These are phyloP conservation scores for Tolypocladium cylindrosporum DNA, from an alignment of 2,329 filamentous ascomycete species.

Conservation along the genomic window DNA sequence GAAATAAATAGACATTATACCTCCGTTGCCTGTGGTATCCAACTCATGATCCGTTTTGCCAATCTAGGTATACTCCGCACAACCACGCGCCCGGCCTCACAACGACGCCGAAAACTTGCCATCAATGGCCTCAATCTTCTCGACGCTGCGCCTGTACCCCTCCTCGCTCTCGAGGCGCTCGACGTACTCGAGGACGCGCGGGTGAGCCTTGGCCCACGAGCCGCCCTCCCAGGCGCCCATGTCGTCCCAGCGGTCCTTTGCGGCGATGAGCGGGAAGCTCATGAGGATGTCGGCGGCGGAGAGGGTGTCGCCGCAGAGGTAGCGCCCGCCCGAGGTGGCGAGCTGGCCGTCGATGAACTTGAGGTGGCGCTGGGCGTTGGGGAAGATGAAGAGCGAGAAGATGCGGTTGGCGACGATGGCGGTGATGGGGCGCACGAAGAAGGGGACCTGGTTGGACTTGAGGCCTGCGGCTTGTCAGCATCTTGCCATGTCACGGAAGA, in stretches of 20 bases:
- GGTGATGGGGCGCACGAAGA: constrained; percentile 43
- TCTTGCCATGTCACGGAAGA: too few species aligned
- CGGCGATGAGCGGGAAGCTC: constrained; percentile 40
- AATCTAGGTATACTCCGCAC: neutral
- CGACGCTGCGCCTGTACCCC: constrained; percentile 36
- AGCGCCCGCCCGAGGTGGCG: constrained; percentile 31
- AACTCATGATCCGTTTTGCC: neutral
- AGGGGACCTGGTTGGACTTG: constrained; percentile 36
- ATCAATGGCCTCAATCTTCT: constrained; percentile 40
- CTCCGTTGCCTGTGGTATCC: neutral
- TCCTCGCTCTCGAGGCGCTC: constrained; percentile 31
- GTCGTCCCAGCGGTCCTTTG: constrained; percentile 25
- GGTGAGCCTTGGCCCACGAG: constrained; percentile 27
- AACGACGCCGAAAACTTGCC: constrained; percentile 19
- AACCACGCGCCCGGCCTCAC: neutral
- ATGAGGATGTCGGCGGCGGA: constrained; percentile 44
- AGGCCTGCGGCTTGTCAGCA: constrained; percentile 20
- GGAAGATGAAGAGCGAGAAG: constrained; percentile 31
- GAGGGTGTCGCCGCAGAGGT: constrained; percentile 38
- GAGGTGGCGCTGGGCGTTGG: constrained; percentile 38
- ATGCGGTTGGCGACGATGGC: constrained; percentile 30
- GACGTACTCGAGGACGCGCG: constrained; percentile 37
- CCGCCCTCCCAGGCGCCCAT: constrained; percentile 32
- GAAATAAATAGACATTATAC: neutral
- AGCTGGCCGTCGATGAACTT: constrained; percentile 40